Conservation (phyloP, 495 filamentous ascomycete species). For the Penicillium canescens region DNA sequence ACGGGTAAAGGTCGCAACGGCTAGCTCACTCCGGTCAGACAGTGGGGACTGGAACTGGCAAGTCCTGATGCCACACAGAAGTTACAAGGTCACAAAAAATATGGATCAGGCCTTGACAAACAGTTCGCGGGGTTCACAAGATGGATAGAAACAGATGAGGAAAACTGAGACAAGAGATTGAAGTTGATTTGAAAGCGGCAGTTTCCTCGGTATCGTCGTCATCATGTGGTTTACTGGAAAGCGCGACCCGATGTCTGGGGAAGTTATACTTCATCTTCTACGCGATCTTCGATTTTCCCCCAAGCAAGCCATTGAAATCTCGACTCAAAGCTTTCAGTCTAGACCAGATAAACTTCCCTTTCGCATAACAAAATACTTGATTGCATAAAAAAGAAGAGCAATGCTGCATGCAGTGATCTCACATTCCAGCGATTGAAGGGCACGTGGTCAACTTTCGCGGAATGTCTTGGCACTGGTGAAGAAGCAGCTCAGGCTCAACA, state of each 20-base stretch:
- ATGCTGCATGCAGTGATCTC: neutral
- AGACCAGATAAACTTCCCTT: neutral
- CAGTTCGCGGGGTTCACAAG: neutral
- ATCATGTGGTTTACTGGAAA: constrained; percentile 1
- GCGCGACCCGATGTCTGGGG: neutral
- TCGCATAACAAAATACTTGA: neutral
- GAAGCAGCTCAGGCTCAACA: too few relatives aligned
- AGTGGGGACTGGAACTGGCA: neutral
- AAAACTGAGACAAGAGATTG: neutral
- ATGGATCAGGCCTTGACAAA: neutral
- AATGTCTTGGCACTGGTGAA: constrained; percentile 2
- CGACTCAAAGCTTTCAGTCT: neutral
- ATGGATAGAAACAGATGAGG: neutral
- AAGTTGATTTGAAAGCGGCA: neutral
- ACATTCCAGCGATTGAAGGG: constrained; percentile 1
- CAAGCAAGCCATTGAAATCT: neutral
- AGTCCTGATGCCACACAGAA: neutral
- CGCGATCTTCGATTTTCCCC: neutral
- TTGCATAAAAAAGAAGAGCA: neutral
- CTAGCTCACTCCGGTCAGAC: constrained; percentile 5
- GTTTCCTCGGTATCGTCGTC: neutral
- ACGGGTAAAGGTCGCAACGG: neutral
- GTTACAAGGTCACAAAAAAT: constrained; percentile 1
- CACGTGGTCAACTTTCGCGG: neutral
- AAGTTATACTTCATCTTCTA: neutral